These are phyloP conservation scores for Paecilomyces sp. DNA, from an alignment of 2,329 filamentous ascomycete species.

Conservation along the genomic window DNA sequence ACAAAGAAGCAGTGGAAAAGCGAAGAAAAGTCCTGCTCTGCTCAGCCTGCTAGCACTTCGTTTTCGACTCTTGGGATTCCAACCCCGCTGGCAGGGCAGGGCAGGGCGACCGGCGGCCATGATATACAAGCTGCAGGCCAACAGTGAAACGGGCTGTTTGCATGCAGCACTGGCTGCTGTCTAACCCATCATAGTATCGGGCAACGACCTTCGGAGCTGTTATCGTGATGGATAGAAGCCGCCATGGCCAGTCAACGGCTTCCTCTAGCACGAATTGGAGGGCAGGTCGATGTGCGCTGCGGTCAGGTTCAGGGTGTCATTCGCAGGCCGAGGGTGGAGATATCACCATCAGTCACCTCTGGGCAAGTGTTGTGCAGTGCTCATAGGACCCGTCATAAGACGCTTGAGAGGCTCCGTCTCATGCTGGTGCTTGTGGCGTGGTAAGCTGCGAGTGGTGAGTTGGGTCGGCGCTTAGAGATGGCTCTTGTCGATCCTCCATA, in stretches of 20 bases:
- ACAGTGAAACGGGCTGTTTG: neutral
- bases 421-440: neutral
- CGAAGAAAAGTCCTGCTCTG: neutral
- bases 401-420: neutral
- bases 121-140: neutral
- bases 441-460: slow-evolving; percentile 2
- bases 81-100: neutral
- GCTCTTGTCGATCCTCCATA: neutral
- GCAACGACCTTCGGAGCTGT: neutral
- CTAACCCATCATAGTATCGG: neutral
- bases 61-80: neutral
- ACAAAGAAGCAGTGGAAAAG: neutral
- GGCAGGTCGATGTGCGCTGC: neutral
- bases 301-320: neutral
- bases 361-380: neutral
- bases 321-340: neutral
- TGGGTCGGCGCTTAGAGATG: slow-evolving; percentile 16
- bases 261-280: neutral
- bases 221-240: neutral
- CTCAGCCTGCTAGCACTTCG: neutral
- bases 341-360: neutral
- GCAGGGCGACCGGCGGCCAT: neutral
- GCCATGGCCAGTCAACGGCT: neutral
- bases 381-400: neutral
- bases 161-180: neutral